Conservation (phyloP, 257 asterid species). For the Solanum medicagineum region DNA sequence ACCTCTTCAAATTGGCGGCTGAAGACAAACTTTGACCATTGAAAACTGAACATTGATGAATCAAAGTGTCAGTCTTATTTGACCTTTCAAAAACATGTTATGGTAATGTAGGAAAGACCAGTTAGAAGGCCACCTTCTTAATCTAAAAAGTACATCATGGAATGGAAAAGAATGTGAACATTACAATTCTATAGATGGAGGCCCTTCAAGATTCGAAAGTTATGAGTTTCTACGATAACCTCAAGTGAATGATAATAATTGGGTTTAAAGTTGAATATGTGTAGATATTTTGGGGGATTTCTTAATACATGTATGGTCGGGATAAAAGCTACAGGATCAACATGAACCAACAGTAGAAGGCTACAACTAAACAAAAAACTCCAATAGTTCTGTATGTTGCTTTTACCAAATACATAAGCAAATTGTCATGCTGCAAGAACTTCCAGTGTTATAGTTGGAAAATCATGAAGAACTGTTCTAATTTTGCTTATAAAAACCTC, state of each 20-base stretch:
- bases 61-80: background rate
- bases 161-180: background rate
- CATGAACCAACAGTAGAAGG: background rate
- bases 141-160: background rate
- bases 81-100: background rate
- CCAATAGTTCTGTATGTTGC: background rate
- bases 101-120: background rate
- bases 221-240: too few relatives aligned
- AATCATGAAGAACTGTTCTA: background rate
- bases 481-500: background rate
- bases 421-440: background rate
- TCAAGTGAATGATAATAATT: too few relatives aligned
- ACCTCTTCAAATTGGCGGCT: background rate
- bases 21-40: background rate
- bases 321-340: too few relatives aligned
- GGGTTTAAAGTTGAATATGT: too few relatives aligned
- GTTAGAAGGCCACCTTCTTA: background rate
- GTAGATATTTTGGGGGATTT: background rate
- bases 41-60: background rate
- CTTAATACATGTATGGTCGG: background rate
- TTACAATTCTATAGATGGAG: background rate
- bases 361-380: background rate
- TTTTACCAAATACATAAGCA: background rate
- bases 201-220: too few relatives aligned
- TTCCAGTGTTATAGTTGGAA: background rate